Evolutionary conservation across 495 filamentous ascomycete genomes (phyloP).

Genomic region (Aspergillus diversus): DNA sequence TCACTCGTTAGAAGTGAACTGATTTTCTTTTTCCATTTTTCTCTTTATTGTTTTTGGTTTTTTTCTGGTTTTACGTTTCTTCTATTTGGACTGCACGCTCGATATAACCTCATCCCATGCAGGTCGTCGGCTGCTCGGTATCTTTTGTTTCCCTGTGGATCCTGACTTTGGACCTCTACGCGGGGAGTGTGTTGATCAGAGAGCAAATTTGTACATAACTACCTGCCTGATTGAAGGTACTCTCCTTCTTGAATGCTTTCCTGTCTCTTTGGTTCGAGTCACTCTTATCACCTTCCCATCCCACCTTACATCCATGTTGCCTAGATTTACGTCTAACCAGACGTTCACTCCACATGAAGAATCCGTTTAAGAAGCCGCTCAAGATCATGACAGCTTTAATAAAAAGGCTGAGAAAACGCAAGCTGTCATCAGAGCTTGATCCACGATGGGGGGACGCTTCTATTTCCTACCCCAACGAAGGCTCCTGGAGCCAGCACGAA

Average conservation of each 20-base stretch:
- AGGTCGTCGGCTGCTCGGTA: constrained; percentile 11
- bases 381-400: constrained; percentile 42
- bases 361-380: constrained; percentile 28
- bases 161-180: constrained; percentile 6
- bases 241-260: background rate
- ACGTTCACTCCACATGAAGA: constrained; percentile 30
- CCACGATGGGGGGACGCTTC: constrained; percentile 48
- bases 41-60: background rate
- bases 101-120: constrained; percentile 37
- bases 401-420: constrained; percentile 44
- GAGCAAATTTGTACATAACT: constrained; percentile 13
- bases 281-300: background rate
- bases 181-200: constrained; percentile 4
- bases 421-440: constrained; percentile 45
- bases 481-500: constrained; percentile 49
- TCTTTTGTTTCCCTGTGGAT: constrained; percentile 10
- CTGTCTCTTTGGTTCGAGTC: constrained; percentile 2
- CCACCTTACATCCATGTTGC: constrained; percentile 18
- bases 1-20: constrained; percentile 14
- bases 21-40: background rate
- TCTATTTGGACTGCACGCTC: constrained; percentile 20
- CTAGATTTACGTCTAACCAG: constrained; percentile 12
- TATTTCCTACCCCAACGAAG: constrained; percentile 47
- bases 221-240: constrained; percentile 13
- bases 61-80: background rate